These are phyloP conservation scores for Talaromyces stipitatus DNA, from an alignment of 495 filamentous ascomycete genomes.

Conservation along the genomic window DNA sequence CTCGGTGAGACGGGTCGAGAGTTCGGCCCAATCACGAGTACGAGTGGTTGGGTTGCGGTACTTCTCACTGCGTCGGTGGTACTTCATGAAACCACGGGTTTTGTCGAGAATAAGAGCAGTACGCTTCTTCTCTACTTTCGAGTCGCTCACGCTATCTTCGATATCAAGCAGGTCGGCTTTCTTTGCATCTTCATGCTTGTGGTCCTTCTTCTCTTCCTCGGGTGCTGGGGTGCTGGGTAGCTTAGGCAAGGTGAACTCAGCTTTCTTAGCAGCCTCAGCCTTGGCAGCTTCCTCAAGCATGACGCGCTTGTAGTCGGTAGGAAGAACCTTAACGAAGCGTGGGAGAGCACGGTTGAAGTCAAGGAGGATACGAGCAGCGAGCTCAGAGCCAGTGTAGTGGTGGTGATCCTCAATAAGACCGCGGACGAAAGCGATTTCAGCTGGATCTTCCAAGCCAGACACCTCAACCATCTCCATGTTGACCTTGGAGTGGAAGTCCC, in stretches of 20 bases:
- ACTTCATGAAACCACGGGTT: constrained; percentile 98
- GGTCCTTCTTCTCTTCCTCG: constrained; percentile 51
- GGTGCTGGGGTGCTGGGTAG: constrained; percentile 51
- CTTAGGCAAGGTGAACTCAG: constrained; percentile 76
- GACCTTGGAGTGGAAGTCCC: constrained; percentile 90
- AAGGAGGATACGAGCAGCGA: constrained; percentile 90
- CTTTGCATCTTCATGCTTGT: constrained; percentile 54
- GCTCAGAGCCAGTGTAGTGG: constrained; percentile 97
- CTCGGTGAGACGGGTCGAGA: constrained; percentile 82
- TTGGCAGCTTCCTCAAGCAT: constrained; percentile 80
- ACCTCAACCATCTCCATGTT: constrained; percentile 99
- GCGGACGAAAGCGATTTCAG: constrained; percentile 89
- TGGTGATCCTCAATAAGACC: constrained; percentile 97
- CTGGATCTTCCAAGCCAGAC: constrained; percentile 75
- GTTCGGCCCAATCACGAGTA: constrained; percentile 90
- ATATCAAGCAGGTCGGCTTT: constrained; percentile 86
- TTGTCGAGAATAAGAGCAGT: constrained; percentile 92
- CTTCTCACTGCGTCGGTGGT: constrained; percentile 88
- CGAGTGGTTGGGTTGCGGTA: constrained; percentile 84
- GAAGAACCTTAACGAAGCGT: constrained; percentile 90
- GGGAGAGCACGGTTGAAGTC: constrained; percentile 93
- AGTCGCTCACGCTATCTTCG: constrained; percentile 85
- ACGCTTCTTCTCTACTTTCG: constrained; percentile 87
- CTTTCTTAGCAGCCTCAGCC: constrained; percentile 74
- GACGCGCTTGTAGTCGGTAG: constrained; percentile 96